Percentiles rank a stretch among this genome's conserved stretches.
Evolutionary conservation across 371 early-diverging fungal species (phyloP).

Genomic region (Syncephalastrum monosporum): DNA sequence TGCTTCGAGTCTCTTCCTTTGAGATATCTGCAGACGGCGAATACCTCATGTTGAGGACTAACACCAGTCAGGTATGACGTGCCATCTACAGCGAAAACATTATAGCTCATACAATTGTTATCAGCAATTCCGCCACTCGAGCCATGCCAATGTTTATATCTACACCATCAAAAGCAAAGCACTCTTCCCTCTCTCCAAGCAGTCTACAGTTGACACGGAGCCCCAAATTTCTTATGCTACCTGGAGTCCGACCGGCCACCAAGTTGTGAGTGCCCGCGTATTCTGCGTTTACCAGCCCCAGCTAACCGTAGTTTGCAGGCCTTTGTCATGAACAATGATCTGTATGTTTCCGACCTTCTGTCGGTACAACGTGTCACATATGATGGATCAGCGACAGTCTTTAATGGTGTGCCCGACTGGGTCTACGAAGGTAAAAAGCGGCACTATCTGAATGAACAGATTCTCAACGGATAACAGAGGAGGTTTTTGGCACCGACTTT

Average conservation of each 20-base stretch:
- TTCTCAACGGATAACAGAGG: slow-evolving; percentile 52
- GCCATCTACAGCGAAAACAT: not conserved
- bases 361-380: slow-evolving; percentile 74
- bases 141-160: slow-evolving; percentile 74
- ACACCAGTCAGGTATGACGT: slow-evolving; percentile 47
- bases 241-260: slow-evolving; percentile 85
- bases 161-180: slow-evolving; percentile 61
- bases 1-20: slow-evolving; percentile 38
- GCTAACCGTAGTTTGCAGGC: slow-evolving; percentile 35
- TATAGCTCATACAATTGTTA: not conserved
- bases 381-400: slow-evolving; percentile 81
- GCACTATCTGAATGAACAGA: not conserved
- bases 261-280: slow-evolving; percentile 38
- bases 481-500: slow-evolving; percentile 68
- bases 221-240: slow-evolving; percentile 60
- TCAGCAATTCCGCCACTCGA: slow-evolving; percentile 85
- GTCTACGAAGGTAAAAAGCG: slow-evolving; percentile 74
- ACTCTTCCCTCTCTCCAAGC: slow-evolving; percentile 58
- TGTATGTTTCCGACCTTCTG: slow-evolving; percentile 73
- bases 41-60: slow-evolving; percentile 71
- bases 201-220: slow-evolving; percentile 26
- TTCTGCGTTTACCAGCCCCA: too few species aligned
- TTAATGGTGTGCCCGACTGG: slow-evolving; percentile 97
- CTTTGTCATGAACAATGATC: slow-evolving; percentile 86
- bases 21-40: slow-evolving; percentile 76